Evolutionary conservation across 352 stramenopile species (phyloP).

Genomic region (Globisporangium takayamanum): DNA sequence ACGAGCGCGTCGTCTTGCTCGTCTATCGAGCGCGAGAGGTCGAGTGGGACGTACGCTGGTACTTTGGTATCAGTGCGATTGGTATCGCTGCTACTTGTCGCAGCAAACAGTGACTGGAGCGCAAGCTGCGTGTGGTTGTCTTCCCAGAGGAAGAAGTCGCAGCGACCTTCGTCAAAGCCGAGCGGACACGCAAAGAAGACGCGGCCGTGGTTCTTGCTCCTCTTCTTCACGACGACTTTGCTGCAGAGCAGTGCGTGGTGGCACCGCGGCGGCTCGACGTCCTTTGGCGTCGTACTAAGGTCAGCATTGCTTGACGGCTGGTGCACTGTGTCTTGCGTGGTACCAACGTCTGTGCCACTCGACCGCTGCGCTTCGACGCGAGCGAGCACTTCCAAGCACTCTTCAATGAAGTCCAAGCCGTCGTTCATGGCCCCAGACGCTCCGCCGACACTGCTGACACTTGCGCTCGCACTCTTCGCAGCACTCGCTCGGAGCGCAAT

Average conservation of each 20-base stretch:
- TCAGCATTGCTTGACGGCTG: not conserved
- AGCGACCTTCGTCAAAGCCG: slow-evolving; percentile 69
- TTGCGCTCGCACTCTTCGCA: slow-evolving; percentile 13
- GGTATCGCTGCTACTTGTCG: not conserved
- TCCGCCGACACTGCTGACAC: slow-evolving; percentile 11
- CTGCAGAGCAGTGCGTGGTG: slow-evolving; percentile 56
- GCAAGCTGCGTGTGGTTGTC: slow-evolving; percentile 69
- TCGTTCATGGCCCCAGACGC: slow-evolving; percentile 31
- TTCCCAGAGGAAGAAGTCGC: slow-evolving; percentile 82
- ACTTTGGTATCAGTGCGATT: not conserved
- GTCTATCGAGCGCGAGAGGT: slow-evolving; percentile 37
- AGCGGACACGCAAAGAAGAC: slow-evolving; percentile 70
- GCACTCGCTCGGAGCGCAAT: slow-evolving; percentile 1
- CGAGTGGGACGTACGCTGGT: slow-evolving; percentile 41
- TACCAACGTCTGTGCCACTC: slow-evolving; percentile 6
- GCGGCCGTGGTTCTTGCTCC: slow-evolving; percentile 74
- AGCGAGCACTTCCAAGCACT: slow-evolving; percentile 59
- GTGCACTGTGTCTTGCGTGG: not conserved
- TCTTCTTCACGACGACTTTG: slow-evolving; percentile 77
- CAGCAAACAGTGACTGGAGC: slow-evolving; percentile 39
- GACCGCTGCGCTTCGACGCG: slow-evolving; percentile 23
- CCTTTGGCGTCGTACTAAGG: too few relatives aligned
- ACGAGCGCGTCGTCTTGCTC: slow-evolving; percentile 44
- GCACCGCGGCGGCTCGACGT: slow-evolving; percentile 38
- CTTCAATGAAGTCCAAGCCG: slow-evolving; percentile 72